Conservation (phyloP, 257 asterid genomes). For the Plantago ovata region DNA sequence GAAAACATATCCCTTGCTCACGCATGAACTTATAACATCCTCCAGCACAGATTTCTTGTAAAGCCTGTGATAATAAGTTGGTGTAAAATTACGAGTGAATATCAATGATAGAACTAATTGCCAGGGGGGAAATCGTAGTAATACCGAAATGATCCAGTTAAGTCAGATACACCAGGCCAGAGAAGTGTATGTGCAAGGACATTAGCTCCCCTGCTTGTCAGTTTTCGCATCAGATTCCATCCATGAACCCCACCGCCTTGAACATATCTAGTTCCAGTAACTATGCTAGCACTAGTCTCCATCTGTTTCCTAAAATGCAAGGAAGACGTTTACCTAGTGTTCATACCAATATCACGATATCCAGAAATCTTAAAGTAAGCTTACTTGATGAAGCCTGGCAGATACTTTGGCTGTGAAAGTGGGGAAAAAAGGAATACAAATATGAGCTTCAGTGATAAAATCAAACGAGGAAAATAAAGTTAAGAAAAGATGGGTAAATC, state of each 20-base stretch:
- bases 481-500: background rate
- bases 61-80: conserved; percentile 48
- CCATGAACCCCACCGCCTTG: conserved; percentile 95
- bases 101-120: background rate
- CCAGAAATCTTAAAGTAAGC: conserved; percentile 23
- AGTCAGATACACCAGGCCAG: conserved; percentile 99
- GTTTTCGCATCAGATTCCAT: conserved; percentile 94
- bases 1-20: conserved; percentile 95
- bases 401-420: conserved; percentile 77
- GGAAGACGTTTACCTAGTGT: conserved; percentile 24
- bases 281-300: conserved; percentile 91
- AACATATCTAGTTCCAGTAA: conserved; percentile 95
- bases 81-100: conserved; percentile 9
- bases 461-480: conserved; percentile 11
- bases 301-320: conserved; percentile 68
- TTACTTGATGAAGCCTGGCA: conserved; percentile 90
- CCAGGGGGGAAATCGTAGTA: conserved; percentile 14
- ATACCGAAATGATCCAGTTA: conserved; percentile 98
- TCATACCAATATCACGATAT: conserved; percentile 13
- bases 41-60: conserved; percentile 81
- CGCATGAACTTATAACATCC: conserved; percentile 91
- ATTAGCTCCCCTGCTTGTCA: conserved; percentile 99
- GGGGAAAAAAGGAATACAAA: conserved; percentile 20
- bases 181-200: conserved; percentile 96
- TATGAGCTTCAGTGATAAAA: conserved; percentile 9